Evolutionary conservation across 441 rosid genomes (phyloP), one percentile per base, ranked within the genome.

Genomic region (Jatropha podagrica): DNA sequence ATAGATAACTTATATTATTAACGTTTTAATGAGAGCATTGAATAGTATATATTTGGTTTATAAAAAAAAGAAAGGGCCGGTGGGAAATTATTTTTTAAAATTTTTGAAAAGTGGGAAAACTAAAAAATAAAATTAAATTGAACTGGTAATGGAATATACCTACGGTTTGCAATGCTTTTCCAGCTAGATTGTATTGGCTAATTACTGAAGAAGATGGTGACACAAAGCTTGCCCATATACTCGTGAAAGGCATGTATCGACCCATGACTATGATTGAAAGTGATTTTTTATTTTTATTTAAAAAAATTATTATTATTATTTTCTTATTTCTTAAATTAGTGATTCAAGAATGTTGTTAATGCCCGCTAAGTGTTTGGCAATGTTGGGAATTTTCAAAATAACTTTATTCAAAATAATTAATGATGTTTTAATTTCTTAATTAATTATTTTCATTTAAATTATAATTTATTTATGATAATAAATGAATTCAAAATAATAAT

Each of bases 191-290:
- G 17, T 64, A 15, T 64, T 65, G n/a, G 46, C 48, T 32, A 32
- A 32, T 32, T 17, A 40, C 68, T 17, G 68, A 65, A 65, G 68
- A 42, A 42, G 71, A 48, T 48, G n/a, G 26, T 5, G 38, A 67
- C 56, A 46, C 48, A 23, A 20, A 46, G 46, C 40, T 44, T 67
- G 55, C 70, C 70, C 56, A 67, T 65, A 65, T 26, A n/a, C 68
- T 41, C 4, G 69, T 67, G 56, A 67, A 46, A 46, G 20, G 56
- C n/a, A n/a, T 23, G 56, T 13, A n/a, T 65, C 69, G 52, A 11
- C 71, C 71, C 48, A 27, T 23, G 38, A 67, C n/a, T 10, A 38
- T 18, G 48, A 69, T 68, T 48, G 42, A 27, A 18, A 41, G 23
- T 4, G 69, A 59, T 17, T 61, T 6, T n/a, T 59, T 59, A 20